phyloP scores from a whole-genome alignment of 2,329 filamentous ascomycete genomes.

The Aspergillus melleus region DNA sequence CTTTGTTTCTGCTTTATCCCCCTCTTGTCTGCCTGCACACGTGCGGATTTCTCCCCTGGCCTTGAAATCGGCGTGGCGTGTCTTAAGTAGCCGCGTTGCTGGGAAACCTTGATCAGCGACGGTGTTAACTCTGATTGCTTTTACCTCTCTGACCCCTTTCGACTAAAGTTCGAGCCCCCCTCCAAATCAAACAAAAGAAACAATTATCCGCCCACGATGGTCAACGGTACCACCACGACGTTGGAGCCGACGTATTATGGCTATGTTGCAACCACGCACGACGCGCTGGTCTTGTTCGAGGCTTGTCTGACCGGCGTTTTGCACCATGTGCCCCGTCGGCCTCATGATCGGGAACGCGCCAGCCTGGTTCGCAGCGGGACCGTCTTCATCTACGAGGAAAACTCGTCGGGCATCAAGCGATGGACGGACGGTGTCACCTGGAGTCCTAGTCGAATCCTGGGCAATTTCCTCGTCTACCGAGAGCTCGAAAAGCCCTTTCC shows the following conservation, averaged over 20 bases:
- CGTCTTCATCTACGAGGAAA: conserved; percentile 90
- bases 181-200: conserved; percentile 4
- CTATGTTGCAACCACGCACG: conserved; percentile 66
- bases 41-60: background rate
- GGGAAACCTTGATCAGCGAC: conserved; percentile 22
- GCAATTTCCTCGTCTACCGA: conserved; percentile 82
- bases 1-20: background rate
- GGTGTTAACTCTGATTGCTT: conserved; percentile 23
- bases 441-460: conserved; percentile 84
- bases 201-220: conserved; percentile 32
- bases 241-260: conserved; percentile 68
- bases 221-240: conserved; percentile 46
- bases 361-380: conserved; percentile 79
- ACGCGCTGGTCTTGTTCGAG: conserved; percentile 79
- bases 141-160: conserved; percentile 18
- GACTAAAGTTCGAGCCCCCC: conserved; percentile 21
- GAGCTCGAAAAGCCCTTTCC: conserved; percentile 77
- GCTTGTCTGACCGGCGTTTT: conserved; percentile 70
- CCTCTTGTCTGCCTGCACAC: background rate
- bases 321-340: conserved; percentile 75
- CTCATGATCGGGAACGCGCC: conserved; percentile 79
- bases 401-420: conserved; percentile 84
- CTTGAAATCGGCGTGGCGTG: background rate
- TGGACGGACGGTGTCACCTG: conserved; percentile 92
- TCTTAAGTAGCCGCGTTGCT: conserved; percentile 5